Evolutionary conservation across 495 filamentous ascomycete genomes (phyloP).

Genomic region (Sordaria brevicollis): DNA sequence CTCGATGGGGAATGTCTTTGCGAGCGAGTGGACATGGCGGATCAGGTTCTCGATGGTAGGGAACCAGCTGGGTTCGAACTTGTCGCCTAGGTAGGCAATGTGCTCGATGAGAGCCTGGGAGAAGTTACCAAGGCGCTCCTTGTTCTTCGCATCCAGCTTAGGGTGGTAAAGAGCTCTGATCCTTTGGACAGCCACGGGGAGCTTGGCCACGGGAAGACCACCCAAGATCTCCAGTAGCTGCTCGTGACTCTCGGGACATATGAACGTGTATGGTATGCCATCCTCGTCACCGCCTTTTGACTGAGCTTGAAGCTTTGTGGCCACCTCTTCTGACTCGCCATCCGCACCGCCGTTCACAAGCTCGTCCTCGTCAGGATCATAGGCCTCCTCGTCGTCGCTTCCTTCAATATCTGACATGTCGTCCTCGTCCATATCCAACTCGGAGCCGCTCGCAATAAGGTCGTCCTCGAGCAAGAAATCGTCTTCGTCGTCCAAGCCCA

Average conservation of each 20-base stretch:
- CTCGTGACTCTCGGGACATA: conserved; percentile 67
- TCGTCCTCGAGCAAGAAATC: conserved; percentile 86
- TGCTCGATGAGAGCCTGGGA: conserved; percentile 68
- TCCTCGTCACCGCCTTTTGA: conserved; percentile 28
- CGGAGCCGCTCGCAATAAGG: conserved; percentile 59
- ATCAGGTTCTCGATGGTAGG: conserved; percentile 30
- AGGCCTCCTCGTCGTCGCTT: conserved; percentile 28
- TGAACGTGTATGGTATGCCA: conserved; percentile 68
- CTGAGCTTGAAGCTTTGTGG: conserved; percentile 26
- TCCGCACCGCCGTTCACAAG: conserved; percentile 54
- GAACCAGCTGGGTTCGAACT: conserved; percentile 24
- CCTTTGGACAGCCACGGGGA: conserved; percentile 73
- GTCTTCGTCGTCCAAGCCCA: conserved; percentile 78
- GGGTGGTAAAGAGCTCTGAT: conserved; percentile 84
- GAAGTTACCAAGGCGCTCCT: conserved; percentile 68
- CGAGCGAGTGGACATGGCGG: conserved; percentile 50
- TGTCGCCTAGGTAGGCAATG: conserved; percentile 53
- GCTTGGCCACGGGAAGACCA: conserved; percentile 46
- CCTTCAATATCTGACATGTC: conserved; percentile 45
- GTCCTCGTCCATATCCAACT: conserved; percentile 46
- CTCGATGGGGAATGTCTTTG: conserved; percentile 67
- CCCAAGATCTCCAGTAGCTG: conserved; percentile 59
- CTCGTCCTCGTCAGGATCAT: conserved; percentile 50
- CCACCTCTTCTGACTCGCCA: conserved; percentile 35
- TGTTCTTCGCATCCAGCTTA: conserved; percentile 76